These are phyloP conservation scores for Colletotrichum brevisporum DNA, from an alignment of 2,329 filamentous ascomycete species.

Conservation along the genomic window DNA sequence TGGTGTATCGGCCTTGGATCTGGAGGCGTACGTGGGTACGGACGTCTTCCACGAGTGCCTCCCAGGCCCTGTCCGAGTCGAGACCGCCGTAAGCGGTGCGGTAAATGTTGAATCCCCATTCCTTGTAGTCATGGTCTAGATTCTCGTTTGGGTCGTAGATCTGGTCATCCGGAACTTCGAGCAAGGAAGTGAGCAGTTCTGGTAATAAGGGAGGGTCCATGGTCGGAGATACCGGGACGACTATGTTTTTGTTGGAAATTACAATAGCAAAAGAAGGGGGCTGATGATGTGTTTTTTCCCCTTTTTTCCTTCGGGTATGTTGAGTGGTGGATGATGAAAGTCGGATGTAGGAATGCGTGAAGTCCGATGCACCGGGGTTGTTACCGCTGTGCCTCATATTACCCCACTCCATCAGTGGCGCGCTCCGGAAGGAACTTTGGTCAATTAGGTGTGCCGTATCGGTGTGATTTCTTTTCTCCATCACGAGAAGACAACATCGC, in stretches of 20 bases:
- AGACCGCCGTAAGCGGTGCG: conserved; percentile 7
- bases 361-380: too few species aligned
- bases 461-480: too few species aligned
- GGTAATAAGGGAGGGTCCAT: conserved; percentile 11
- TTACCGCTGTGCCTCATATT: too few species aligned
- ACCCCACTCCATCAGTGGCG: too few species aligned
- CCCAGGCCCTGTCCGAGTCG: neutral
- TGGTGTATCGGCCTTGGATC: conserved; percentile 6
- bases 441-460: too few species aligned
- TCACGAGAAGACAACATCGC: neutral
- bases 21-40: conserved; percentile 1
- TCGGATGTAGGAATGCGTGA: neutral
- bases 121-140: conserved; percentile 6
- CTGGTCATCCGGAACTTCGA: conserved; percentile 15
- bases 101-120: conserved; percentile 14
- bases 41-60: neutral
- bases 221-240: neutral
- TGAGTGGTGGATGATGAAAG: neutral
- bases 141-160: conserved; percentile 1
- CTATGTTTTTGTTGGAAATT: neutral
- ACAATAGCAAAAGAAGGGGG: too few species aligned
- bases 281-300: neutral
- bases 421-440: too few species aligned
- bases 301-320: neutral
- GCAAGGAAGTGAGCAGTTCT: conserved; percentile 12